Evolutionary conservation across 441 rosid species (phyloP).

Genomic region (Gossypium schwendimanii): DNA sequence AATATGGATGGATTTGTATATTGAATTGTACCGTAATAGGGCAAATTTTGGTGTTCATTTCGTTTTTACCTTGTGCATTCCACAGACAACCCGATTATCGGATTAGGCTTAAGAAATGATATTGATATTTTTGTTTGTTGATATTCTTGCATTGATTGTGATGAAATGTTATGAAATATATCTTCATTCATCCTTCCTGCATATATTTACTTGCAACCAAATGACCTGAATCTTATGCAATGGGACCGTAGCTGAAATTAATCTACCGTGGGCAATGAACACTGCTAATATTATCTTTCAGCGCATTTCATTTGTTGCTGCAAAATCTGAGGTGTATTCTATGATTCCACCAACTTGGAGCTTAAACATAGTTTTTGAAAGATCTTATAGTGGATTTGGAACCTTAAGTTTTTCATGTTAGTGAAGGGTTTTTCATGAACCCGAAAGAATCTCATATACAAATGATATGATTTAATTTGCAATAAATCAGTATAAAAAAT

Average conservation of each 20-base stretch:
- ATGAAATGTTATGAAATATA: not conserved
- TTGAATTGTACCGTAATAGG: not conserved
- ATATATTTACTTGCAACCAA: not conserved
- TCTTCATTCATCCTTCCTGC: not conserved
- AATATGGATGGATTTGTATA: not conserved
- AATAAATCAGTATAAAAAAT: no score
- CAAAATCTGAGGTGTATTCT: not conserved
- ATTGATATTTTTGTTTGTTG: not conserved
- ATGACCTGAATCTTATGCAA: not conserved
- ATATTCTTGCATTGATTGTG: not conserved
- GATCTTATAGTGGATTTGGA: no score
- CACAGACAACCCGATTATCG: not conserved
- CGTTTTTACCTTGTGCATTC: no score
- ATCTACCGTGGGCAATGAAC: not conserved
- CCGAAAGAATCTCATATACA: no score
- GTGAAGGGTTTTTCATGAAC: no score
- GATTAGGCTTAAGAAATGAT: not conserved
- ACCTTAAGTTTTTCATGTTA: no score
- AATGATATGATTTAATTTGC: no score
- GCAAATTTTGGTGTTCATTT: not conserved
- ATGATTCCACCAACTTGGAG: not conserved
- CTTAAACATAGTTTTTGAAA: not conserved
- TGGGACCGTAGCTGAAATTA: not conserved
- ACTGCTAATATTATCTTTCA: not conserved
- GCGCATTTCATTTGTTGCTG: not conserved